A percentile compares a stretch with the other conserved stretches of the same genome.
These are phyloP conservation scores for Colletotrichum navitas DNA, from an alignment of 2,329 filamentous ascomycete genomes.

Conservation along the genomic window DNA sequence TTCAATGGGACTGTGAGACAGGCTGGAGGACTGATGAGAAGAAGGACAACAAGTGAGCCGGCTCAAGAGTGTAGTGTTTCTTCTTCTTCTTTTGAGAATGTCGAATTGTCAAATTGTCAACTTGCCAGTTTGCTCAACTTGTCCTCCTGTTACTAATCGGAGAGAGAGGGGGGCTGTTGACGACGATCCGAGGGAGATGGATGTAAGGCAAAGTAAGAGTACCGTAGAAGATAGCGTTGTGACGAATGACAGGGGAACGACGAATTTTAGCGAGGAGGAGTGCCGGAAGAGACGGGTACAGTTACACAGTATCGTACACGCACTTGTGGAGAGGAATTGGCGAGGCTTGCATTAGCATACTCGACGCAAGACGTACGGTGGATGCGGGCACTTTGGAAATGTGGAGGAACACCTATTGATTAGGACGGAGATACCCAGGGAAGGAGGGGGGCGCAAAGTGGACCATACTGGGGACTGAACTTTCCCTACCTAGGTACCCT, in stretches of 20 bases:
- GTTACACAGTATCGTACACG: background rate
- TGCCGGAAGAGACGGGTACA: slow-evolving; percentile 1
- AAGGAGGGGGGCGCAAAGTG: no score
- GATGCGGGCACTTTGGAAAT: background rate
- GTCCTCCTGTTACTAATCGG: background rate
- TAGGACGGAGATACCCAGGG: background rate
- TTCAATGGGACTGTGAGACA: slow-evolving; percentile 26
- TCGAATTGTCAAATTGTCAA: background rate
- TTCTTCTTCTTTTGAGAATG: background rate
- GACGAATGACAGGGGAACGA: background rate
- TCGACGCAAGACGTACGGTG: background rate
- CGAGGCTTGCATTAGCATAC: background rate
- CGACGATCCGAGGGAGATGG: background rate
- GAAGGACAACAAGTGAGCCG: background rate
- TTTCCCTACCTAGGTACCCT: background rate
- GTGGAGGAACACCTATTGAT: background rate
- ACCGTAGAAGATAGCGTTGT: background rate
- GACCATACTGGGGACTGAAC: background rate
- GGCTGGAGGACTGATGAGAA: background rate
- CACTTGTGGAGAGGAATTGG: background rate
- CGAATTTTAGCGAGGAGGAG: background rate
- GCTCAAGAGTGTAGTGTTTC: background rate
- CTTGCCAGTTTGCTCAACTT: background rate
- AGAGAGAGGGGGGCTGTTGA: background rate
- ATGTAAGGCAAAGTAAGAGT: background rate